Evolutionary conservation across 305 asterid species (phyloP).

Genomic region (Fraxinus dipetala): DNA sequence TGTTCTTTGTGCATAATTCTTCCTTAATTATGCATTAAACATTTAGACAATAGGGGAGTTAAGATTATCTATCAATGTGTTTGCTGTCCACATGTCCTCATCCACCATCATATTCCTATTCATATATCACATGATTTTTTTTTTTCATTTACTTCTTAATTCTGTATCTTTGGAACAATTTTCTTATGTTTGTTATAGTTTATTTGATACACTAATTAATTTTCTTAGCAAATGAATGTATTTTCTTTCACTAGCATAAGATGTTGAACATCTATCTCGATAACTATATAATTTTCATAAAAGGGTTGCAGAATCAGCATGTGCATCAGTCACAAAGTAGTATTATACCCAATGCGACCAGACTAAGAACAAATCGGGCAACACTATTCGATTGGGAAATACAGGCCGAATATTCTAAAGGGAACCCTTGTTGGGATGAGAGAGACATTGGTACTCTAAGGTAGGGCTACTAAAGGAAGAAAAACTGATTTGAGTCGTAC

Average conservation of each 20-base stretch:
- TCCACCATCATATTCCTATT: not conserved
- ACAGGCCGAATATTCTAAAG: slow-evolving; percentile 44
- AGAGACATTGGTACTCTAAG: slow-evolving; percentile 68
- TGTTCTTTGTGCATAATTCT: not conserved
- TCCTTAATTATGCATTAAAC: not conserved
- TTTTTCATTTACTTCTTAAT: too few relatives aligned
- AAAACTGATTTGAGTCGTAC: slow-evolving; percentile 68
- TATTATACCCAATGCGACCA: slow-evolving; percentile 89
- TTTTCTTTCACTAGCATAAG: too few relatives aligned
- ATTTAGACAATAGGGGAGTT: slow-evolving; percentile 26
- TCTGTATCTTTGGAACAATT: too few relatives aligned
- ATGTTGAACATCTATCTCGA: too few relatives aligned
- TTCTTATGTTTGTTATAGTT: not conserved
- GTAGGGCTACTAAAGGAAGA: slow-evolving; percentile 72
- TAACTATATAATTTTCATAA: too few relatives aligned
- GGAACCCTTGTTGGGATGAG: slow-evolving; percentile 62
- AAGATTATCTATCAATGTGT: slow-evolving; percentile 13
- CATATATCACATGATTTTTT: too few relatives aligned
- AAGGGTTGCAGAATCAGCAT: slow-evolving; percentile 43
- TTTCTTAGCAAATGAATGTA: not conserved
- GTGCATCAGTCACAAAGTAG: slow-evolving; percentile 75
- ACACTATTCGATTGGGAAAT: slow-evolving; percentile 74
- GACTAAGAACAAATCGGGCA: slow-evolving; percentile 75
- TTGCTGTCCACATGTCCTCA: slow-evolving; percentile 14
- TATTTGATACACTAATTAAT: not conserved